Percentiles rank a stretch among this genome's conserved stretches.
phyloP scores from a whole-genome alignment of 2,329 filamentous ascomycete species.

The Dendrostoma leiphaemia region DNA sequence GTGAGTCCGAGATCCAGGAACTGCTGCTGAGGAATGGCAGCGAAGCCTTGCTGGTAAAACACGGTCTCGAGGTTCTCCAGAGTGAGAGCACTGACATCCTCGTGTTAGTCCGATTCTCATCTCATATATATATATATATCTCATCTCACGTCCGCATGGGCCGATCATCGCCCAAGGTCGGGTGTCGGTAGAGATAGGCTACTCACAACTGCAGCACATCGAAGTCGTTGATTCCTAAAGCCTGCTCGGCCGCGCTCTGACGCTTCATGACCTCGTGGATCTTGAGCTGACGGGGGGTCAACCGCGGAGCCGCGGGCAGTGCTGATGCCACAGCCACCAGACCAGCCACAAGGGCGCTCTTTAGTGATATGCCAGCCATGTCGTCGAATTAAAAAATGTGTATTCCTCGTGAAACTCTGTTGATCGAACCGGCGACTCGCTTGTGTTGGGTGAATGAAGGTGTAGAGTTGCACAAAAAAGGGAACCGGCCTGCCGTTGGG shows the following conservation, averaged over 20 bases:
- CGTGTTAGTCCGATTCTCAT: constrained; percentile 12
- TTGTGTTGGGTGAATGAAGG: constrained; percentile 20
- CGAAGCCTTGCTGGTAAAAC: constrained; percentile 72
- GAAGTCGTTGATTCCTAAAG: constrained; percentile 47
- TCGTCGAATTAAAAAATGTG: constrained; percentile 30
- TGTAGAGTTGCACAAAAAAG: constrained; percentile 26
- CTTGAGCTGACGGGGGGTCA: constrained; percentile 42
- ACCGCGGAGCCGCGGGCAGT: constrained; percentile 42
- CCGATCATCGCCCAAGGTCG: too few species aligned
- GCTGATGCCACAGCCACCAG: constrained; percentile 46
- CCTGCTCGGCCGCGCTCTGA: constrained; percentile 47
- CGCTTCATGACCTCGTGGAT: constrained; percentile 48
- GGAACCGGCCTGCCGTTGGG: constrained; percentile 38
- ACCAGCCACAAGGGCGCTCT: constrained; percentile 41
- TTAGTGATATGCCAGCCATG: constrained; percentile 45
- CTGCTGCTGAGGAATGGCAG: constrained; percentile 61
- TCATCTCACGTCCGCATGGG: too few species aligned
- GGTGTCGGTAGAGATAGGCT: too few species aligned
- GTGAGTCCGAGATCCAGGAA: constrained; percentile 63
- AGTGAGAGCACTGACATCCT: constrained; percentile 61
- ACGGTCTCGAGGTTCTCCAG: constrained; percentile 72
- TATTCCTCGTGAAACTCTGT: constrained; percentile 19
- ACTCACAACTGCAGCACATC: constrained; percentile 60
- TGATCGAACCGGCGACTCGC: constrained; percentile 21
- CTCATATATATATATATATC: too few species aligned